Conservation (phyloP, 306 rosid species). For the Rosa multiflora region DNA sequence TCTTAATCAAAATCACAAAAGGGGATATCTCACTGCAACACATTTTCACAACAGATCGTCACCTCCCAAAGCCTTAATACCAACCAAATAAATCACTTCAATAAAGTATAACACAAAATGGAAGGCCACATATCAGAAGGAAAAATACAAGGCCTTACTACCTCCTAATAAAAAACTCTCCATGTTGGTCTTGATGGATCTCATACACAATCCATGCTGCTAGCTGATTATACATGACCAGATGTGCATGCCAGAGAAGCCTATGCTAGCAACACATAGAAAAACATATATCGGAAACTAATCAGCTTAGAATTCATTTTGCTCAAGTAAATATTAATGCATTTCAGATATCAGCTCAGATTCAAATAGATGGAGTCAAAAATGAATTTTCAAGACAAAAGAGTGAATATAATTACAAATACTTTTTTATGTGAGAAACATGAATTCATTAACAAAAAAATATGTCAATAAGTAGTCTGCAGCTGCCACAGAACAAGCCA, state of each 20-base stretch:
- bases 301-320: constrained; percentile 9
- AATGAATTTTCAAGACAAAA: background rate
- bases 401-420: background rate
- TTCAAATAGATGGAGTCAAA: background rate
- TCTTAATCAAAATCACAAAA: no score
- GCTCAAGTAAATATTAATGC: background rate
- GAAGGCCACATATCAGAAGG: constrained; percentile 17
- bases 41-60: no score
- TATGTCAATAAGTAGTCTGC: background rate
- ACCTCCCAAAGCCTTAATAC: background rate
- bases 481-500: background rate
- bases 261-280: constrained; percentile 58
- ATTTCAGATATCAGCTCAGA: background rate
- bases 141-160: constrained; percentile 34
- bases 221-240: constrained; percentile 91
- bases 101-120: constrained; percentile 19
- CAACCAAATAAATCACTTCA: constrained; percentile 15
- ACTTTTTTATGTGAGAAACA: background rate
- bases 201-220: constrained; percentile 97
- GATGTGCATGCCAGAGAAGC: constrained; percentile 99
- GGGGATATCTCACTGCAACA: no score
- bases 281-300: background rate
- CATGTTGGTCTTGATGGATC: constrained; percentile 85
- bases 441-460: background rate
- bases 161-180: constrained; percentile 90